These are phyloP conservation scores for Dimargaris xerosporica DNA, from an alignment of 192 early-diverging fungal genomes.

Conservation along the genomic window DNA sequence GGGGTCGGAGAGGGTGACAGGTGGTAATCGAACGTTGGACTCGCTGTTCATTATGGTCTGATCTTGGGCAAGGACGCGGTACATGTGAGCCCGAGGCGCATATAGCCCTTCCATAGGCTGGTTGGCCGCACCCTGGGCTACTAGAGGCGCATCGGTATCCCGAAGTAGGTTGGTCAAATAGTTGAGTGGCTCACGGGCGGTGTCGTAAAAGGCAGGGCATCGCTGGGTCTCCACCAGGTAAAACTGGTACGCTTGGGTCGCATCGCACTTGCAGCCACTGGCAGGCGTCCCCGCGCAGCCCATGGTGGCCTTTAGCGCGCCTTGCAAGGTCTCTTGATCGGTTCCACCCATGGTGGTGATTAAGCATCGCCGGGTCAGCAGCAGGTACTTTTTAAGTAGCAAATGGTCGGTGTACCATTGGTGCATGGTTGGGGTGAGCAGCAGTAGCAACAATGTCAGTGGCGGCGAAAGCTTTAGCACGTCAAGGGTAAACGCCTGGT, in stretches of 20 bases:
- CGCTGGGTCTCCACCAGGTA: neutral
- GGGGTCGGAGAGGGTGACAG: neutral
- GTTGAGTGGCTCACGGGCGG: neutral
- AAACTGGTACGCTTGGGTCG: neutral
- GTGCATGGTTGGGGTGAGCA: neutral
- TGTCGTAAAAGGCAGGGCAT: slow-evolving; percentile 5
- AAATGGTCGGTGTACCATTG: neutral
- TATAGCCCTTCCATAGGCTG: neutral
- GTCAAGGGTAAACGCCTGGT: neutral
- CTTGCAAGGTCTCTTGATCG: neutral
- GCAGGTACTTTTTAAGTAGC: slow-evolving; percentile 5
- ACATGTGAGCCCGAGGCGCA: neutral
- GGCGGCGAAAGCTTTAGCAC: neutral
- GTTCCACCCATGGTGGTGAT: neutral
- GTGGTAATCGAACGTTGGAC: too few relatives aligned
- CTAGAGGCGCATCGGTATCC: neutral
- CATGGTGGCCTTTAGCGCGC: neutral
- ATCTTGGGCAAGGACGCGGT: neutral
- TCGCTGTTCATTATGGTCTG: neutral
- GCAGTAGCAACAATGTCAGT: neutral
- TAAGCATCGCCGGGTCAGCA: slow-evolving; percentile 6
- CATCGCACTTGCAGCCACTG: neutral
- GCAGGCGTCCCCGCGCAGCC: neutral
- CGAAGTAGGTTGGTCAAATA: neutral
- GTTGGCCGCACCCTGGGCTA: neutral